Evolutionary conservation across 2,329 filamentous ascomycete species (phyloP).

Genomic region (Cladosporium sp.): DNA sequence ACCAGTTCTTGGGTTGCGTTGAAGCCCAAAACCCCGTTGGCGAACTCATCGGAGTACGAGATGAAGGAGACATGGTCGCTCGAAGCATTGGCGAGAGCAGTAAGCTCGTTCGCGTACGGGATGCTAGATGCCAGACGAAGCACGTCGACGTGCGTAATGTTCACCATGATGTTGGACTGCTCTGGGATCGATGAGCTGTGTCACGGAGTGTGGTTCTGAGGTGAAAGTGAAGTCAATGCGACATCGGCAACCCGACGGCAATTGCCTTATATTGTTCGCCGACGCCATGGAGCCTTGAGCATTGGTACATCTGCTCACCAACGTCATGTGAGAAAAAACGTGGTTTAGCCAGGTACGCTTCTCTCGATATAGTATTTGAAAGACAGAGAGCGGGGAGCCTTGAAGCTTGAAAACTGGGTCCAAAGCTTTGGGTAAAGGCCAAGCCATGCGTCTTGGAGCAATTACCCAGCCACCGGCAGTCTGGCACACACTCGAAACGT

Average conservation of each 20-base stretch:
- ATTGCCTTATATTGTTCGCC: background rate
- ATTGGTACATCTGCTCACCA: background rate
- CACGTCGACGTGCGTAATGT: constrained; percentile 31
- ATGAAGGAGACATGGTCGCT: constrained; percentile 27
- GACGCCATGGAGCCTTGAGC: background rate
- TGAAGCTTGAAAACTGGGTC: background rate
- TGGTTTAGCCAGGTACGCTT: constrained; percentile 7
- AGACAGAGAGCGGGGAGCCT: background rate
- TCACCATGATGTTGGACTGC: constrained; percentile 25
- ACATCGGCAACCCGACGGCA: background rate
- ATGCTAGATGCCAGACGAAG: constrained; percentile 29
- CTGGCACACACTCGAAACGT: background rate
- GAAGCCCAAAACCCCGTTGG: constrained; percentile 28
- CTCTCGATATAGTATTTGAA: background rate
- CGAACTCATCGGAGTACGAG: constrained; percentile 28
- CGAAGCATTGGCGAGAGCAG: constrained; percentile 26
- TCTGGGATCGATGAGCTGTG: background rate
- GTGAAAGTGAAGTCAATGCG: background rate
- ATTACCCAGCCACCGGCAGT: background rate
- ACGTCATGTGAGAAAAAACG: background rate
- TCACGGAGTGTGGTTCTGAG: background rate
- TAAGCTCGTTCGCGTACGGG: constrained; percentile 27
- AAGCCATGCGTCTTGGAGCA: background rate
- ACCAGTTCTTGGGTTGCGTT: constrained; percentile 28
- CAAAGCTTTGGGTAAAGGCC: background rate